Percentiles rank a stretch among this genome's conserved stretches.
These are phyloP conservation scores for Solanum sparsipilum DNA, from an alignment of 257 asterid species.

Conservation along the genomic window DNA sequence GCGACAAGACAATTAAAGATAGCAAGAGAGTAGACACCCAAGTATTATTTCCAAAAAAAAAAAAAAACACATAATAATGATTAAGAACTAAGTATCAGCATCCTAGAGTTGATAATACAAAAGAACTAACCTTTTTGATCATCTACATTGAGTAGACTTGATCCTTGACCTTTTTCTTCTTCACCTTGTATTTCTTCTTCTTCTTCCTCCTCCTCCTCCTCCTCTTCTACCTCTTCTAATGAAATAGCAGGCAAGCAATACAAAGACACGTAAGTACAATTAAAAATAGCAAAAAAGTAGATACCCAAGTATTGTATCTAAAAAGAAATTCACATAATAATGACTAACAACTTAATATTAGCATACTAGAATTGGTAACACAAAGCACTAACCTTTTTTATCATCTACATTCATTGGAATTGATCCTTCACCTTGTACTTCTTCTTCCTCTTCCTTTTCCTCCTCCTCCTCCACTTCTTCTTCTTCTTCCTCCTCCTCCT, in stretches of 20 bases:
- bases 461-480: neutral
- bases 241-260: neutral
- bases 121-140: neutral
- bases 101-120: neutral
- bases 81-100: neutral
- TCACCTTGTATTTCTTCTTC: neutral
- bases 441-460: neutral
- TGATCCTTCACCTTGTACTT: neutral
- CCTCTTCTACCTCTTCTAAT: neutral
- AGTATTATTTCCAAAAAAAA: neutral
- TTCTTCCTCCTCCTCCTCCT: neutral
- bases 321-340: neutral
- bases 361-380: neutral
- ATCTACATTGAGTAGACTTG: neutral
- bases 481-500: fast-evolving
- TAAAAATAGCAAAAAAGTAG: neutral
- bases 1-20: neutral
- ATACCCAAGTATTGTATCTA: neutral
- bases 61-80: neutral
- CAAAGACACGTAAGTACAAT: neutral
- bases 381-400: neutral
- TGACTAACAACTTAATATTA: neutral
- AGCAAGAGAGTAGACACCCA: neutral
- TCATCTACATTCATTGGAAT: neutral
- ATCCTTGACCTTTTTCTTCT: neutral